Base-by-base conservation (phyloP, 1,284 basidiomycete genomes). In the Malassezia arunalokei region DNA sequence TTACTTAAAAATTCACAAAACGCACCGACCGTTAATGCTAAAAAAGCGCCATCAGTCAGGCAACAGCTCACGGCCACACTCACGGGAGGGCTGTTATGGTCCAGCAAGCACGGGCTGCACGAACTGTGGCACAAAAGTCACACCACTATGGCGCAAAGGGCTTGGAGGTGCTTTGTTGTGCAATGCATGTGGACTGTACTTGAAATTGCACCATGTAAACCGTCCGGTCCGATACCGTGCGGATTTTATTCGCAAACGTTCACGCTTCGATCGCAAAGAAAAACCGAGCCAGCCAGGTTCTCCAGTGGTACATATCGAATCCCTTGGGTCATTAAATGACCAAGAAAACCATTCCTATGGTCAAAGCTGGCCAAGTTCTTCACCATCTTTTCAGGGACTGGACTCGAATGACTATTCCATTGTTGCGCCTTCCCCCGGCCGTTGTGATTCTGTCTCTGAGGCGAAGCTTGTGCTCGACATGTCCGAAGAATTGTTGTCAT, bases 1-100 rank as follows among this genome's bases (percentile, higher is more conserved):
- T n/a, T 69, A 67, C 41, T 58, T 65, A 11, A 69, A 69, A 47
- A 59, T 71, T 29, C 68, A 71, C 59, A 69, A 69, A 55, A 60
- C 57, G 8, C 66, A 66, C 8, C 58, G 68, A 15, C 68, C 68
- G 2, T 20, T 50, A 9, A 33, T 40, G 17, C 17, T 55, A 43
- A 41, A 47, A 1, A 47, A 45, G 32, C 53, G 53, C 5, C 62
- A 62, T 32, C 59, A 58, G 31, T 56, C 66, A 35, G 64, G 64
- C 54, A 70, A 57, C 35, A 43, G 28, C 30, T 58, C 62, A 31
- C 57, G 55, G 46, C 60, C 54, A 46, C 55, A 61, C 9, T 60
- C 59, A 46, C 54, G 62, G 35, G 46, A 47, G n/a, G 29, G 42
- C 7, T 17, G 38, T 35, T 55, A 61, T 6, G 54, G 38, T 6